Conservation (phyloP, 441 rosid genomes). For the Arabidopsis lyrata region DNA sequence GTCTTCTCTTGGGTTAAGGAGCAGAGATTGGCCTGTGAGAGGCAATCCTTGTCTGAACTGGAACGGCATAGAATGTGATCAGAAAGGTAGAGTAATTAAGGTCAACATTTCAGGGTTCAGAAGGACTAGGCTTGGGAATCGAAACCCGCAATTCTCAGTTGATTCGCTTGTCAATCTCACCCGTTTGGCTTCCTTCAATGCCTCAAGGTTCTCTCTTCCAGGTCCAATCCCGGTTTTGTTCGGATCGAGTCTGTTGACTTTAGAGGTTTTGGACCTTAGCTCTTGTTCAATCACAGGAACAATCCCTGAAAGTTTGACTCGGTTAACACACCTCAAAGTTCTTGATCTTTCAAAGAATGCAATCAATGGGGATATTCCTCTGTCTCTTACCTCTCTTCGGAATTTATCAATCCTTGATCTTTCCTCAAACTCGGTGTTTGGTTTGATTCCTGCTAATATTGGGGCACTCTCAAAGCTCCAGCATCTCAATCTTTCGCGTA, state of each 20-base stretch:
- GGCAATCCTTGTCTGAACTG: conserved; percentile 60
- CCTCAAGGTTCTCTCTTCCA: conserved; percentile 63
- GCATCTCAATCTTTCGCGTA: conserved; percentile 59
- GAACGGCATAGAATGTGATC: conserved; percentile 58
- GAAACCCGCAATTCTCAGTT: conserved; percentile 56
- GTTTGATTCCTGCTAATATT: conserved; percentile 50
- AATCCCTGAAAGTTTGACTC: conserved; percentile 48
- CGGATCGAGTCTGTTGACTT: conserved; percentile 49
- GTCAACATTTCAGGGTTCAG: conserved; percentile 60
- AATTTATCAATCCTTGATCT: conserved; percentile 52
- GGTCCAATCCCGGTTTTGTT: conserved; percentile 66
- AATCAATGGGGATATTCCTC: conserved; percentile 56
- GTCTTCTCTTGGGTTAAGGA: conserved; percentile 63
- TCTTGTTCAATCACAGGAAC: conserved; percentile 60
- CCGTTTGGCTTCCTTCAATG: conserved; percentile 57
- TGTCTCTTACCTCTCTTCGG: conserved; percentile 47
- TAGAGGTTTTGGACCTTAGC: conserved; percentile 64
- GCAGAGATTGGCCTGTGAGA: conserved; percentile 66
- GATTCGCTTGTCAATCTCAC: conserved; percentile 61
- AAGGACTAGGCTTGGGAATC: conserved; percentile 58
- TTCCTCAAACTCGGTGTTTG: conserved; percentile 57
- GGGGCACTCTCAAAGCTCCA: conserved; percentile 49
- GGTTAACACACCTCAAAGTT: conserved; percentile 44
- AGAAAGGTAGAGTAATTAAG: conserved; percentile 51
- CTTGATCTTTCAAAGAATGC: conserved; percentile 62